phyloP scores from a whole-genome alignment of 2,329 filamentous ascomycete species.

The Fusarium torulosum region DNA sequence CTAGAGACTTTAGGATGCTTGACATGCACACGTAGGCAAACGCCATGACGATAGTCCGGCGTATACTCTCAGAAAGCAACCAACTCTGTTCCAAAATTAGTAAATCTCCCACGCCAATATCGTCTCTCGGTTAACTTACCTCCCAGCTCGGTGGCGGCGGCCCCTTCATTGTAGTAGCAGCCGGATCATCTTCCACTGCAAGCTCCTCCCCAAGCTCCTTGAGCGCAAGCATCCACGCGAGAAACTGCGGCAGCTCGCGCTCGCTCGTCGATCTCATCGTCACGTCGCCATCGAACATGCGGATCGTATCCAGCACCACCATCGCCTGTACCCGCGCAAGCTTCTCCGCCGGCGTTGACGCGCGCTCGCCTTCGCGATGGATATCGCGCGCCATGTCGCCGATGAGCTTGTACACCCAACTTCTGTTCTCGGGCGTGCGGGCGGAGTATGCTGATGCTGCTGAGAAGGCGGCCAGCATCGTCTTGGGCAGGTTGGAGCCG shows the following conservation, averaged over 20 bases:
- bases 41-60: slow-evolving; percentile 55
- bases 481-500: slow-evolving; percentile 54
- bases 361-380: slow-evolving; percentile 52
- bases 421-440: slow-evolving; percentile 54
- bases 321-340: slow-evolving; percentile 60
- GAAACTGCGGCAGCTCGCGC: slow-evolving; percentile 53
- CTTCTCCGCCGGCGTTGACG: slow-evolving; percentile 53
- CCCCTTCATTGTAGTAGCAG: slow-evolving; percentile 44
- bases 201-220: slow-evolving; percentile 52
- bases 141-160: slow-evolving; percentile 59
- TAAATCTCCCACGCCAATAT: background rate
- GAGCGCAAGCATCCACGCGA: slow-evolving; percentile 56
- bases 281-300: slow-evolving; percentile 60
- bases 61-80: slow-evolving; percentile 58
- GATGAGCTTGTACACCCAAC: slow-evolving; percentile 56
- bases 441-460: slow-evolving; percentile 56
- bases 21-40: slow-evolving; percentile 52
- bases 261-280: slow-evolving; percentile 57
- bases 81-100: slow-evolving; percentile 50
- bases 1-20: slow-evolving; percentile 51
- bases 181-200: slow-evolving; percentile 45
- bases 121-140: slow-evolving; percentile 41
- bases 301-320: slow-evolving; percentile 57
- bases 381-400: slow-evolving; percentile 55
- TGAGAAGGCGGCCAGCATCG: slow-evolving; percentile 57